A percentile compares a stretch with the other conserved stretches of the same genome.
These are phyloP conservation scores for Dovyalis caffra DNA, from an alignment of 345 rosid species.

Conservation along the genomic window DNA sequence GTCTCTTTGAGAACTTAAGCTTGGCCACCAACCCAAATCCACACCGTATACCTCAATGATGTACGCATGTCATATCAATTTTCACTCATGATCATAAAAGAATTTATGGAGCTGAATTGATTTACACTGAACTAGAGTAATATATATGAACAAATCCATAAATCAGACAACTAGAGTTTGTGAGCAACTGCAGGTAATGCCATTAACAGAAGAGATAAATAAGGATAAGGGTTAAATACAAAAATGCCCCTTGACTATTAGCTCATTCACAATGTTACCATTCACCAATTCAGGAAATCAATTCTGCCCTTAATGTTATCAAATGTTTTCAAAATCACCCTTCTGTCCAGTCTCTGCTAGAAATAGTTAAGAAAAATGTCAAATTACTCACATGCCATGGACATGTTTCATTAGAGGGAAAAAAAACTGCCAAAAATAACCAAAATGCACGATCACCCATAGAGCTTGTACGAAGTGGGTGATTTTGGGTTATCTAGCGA, in stretches of 20 bases:
- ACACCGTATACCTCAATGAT: not conserved
- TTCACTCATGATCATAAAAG: not conserved
- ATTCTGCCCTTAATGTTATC: not conserved
- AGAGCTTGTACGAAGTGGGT: no score
- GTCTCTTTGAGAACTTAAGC: not conserved
- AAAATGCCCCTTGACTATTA: not conserved
- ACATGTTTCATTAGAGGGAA: not conserved
- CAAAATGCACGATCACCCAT: not conserved
- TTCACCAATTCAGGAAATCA: not conserved
- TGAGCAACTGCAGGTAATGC: not conserved
- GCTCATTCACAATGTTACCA: not conserved
- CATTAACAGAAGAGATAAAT: no score
- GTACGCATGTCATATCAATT: no score
- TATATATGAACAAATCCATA: not conserved
- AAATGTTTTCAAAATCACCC: not conserved
- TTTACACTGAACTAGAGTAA: not conserved
- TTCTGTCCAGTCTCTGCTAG: not conserved
- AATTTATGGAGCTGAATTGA: not conserved
- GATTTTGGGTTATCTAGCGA: not conserved
- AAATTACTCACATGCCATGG: not conserved
- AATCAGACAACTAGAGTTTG: not conserved
- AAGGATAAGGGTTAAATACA: no score
- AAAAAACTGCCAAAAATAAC: no score
- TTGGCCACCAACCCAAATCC: not conserved
- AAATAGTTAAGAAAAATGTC: not conserved